Percentiles rank a stretch among this genome's conserved stretches.
Conservation (phyloP, 192 early-diverging fungal genomes). For the Geranomyces variabilis region DNA sequence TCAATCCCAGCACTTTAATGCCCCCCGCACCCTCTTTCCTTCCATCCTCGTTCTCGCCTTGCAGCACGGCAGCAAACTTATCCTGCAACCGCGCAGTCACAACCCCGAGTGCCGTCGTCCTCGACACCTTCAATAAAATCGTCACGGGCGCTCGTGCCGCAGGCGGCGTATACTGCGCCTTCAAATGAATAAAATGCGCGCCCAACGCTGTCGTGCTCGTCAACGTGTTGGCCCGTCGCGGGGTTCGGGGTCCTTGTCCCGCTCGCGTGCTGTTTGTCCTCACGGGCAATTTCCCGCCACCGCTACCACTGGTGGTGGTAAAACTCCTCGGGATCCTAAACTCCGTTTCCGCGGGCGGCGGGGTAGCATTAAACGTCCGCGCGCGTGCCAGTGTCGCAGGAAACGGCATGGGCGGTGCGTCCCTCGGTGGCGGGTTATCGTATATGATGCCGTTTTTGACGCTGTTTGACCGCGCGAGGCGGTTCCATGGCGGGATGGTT, state of each 20-base stretch:
- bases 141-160: neutral
- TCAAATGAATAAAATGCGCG: constrained; percentile 8
- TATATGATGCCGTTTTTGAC: constrained; percentile 16
- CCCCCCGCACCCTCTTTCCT: neutral
- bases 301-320: no score
- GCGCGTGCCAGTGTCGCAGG: neutral
- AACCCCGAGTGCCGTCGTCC: neutral
- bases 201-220: neutral
- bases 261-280: neutral
- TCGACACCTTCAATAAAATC: neutral
- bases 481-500: constrained; percentile 15
- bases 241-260: neutral
- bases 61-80: constrained; percentile 3
- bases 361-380: neutral
- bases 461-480: neutral
- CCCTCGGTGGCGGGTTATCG: neutral
- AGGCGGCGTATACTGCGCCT: neutral
- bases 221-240: neutral
- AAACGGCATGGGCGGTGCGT: neutral
- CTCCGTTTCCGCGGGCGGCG: neutral
- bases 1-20: constrained; percentile 13
- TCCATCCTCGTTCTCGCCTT: neutral
- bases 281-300: no score
- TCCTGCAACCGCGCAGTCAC: constrained; percentile 6
- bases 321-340: no score